Percentiles rank a stretch among this genome's conserved stretches.
phyloP scores from a whole-genome alignment of 2,329 filamentous ascomycete species.

The Fusarium sp. region DNA sequence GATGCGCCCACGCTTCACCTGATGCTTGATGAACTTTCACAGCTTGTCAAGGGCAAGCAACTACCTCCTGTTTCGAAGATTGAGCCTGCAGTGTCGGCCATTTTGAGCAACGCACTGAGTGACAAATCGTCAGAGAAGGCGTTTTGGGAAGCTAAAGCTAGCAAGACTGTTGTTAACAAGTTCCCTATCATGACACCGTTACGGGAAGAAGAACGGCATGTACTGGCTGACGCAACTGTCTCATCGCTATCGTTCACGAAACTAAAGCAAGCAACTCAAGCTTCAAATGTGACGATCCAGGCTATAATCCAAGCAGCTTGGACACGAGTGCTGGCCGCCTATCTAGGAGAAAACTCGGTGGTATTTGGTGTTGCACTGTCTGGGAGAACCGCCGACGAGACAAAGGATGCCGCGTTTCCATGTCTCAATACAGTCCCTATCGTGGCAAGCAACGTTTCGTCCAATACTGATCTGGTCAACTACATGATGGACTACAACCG shows the following conservation, averaged over 20 bases:
- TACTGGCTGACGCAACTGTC: conserved; percentile 48
- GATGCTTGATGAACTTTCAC: conserved; percentile 70
- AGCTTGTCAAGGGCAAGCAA: conserved; percentile 39
- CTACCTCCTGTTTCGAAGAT: conserved; percentile 39
- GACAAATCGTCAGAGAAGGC: conserved; percentile 50
- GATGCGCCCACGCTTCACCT: conserved; percentile 79
- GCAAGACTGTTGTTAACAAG: conserved; percentile 68
- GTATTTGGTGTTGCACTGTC: conserved; percentile 86
- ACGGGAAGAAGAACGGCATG: conserved; percentile 48
- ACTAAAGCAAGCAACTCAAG: conserved; percentile 67
- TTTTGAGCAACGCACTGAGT: conserved; percentile 51
- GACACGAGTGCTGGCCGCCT: conserved; percentile 78
- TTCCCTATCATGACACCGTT: conserved; percentile 83
- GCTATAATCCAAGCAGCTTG: conserved; percentile 81
- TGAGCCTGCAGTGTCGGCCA: conserved; percentile 53
- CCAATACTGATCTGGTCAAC: conserved; percentile 67
- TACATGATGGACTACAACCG: conserved; percentile 75
- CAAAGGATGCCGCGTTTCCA: conserved; percentile 73
- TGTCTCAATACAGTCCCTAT: conserved; percentile 86
- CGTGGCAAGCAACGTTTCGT: conserved; percentile 63
- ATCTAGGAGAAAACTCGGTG: conserved; percentile 78
- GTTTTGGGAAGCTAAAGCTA: conserved; percentile 73
- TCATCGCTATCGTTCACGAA: conserved; percentile 54
- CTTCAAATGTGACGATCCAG: conserved; percentile 77
- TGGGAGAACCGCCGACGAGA: conserved; percentile 72